phyloP scores from a whole-genome alignment of 352 stramenopile genomes.

The Lagenidium giganteum region DNA sequence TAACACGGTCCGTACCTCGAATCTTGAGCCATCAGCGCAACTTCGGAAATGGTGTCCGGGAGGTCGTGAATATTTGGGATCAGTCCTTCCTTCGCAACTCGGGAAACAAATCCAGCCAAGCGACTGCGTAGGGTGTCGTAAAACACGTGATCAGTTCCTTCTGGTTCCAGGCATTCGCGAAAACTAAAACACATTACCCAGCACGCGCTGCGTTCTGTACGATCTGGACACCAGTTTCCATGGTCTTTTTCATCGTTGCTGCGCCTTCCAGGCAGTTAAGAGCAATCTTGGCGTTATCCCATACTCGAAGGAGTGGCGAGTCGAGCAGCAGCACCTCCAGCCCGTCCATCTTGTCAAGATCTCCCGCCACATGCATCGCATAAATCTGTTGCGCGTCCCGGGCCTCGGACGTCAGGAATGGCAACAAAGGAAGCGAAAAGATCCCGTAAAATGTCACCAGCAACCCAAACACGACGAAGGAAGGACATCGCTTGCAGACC shows the following conservation, averaged over 20 bases:
- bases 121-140: constrained; percentile 14
- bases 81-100: constrained; percentile 40
- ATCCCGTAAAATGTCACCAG: constrained; percentile 49
- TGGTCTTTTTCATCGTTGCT: constrained; percentile 49
- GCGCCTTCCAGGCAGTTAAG: constrained; percentile 71
- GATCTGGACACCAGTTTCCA: constrained; percentile 57
- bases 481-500: constrained; percentile 59
- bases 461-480: constrained; percentile 41
- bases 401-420: constrained; percentile 48
- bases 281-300: constrained; percentile 63
- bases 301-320: constrained; percentile 65
- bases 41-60: constrained; percentile 52
- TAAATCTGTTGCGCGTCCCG: constrained; percentile 28
- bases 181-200: too few relatives aligned
- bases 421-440: constrained; percentile 45
- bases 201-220: constrained; percentile 40
- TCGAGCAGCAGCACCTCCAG: constrained; percentile 64
- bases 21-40: constrained; percentile 46
- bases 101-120: constrained; percentile 39
- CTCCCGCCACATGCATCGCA: constrained; percentile 25
- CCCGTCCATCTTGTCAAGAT: constrained; percentile 46
- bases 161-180: too few relatives aligned
- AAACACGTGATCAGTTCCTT: background rate
- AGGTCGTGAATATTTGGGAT: constrained; percentile 49
- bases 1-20: constrained; percentile 55